Base-by-base conservation (phyloP, 441 rosid genomes). In the Mallotus repandus region DNA sequence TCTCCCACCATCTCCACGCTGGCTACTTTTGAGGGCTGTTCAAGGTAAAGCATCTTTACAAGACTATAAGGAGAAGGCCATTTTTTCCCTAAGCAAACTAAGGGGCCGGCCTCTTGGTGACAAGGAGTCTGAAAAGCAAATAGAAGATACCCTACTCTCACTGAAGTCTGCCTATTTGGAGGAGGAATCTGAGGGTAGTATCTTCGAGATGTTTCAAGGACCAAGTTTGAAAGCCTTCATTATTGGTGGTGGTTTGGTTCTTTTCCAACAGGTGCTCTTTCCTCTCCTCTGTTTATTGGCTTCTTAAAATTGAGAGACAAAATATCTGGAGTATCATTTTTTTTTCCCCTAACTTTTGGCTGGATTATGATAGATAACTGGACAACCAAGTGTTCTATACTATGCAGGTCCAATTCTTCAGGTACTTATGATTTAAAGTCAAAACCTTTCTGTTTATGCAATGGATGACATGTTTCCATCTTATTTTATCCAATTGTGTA, bases 401-500 rank as follows among this genome's bases (percentile, higher is more conserved):
- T 93, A 95, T 69, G 99, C 99, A 10, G 99, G 99, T 78, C 79
- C 96, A 43, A 95, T 95, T 84, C 95, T 95, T 81, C 99, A 95
- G 98, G 99, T 95, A 84, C 70, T 71, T 55, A 70, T 70, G 35
- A n/a, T 60, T 57, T 29, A 52, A 48, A 22, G 21, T 29, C 63
- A 59, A 59, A 67, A 22, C 71, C 35, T 80, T 71, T 73, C 57
- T 57, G 13, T 72, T 78, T 68, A 25, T 16, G 21, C 57, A 49
- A 53, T 78, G 61, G n/a, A 49, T 68, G 38, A 8, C 69, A 35
- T 58, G 29, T 54, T 12, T 25, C 15, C 35, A 52, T 76, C 56
- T 63, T 43, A 19, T 35, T 18, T 70, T 29, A 61, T 1, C 66
- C 59, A 9, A 66, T 72, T 19, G 18, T 67, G 22, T 76, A 69